Evolutionary conservation across 352 stramenopile genomes (phyloP).

Genomic region (Phytophthora lateralis): DNA sequence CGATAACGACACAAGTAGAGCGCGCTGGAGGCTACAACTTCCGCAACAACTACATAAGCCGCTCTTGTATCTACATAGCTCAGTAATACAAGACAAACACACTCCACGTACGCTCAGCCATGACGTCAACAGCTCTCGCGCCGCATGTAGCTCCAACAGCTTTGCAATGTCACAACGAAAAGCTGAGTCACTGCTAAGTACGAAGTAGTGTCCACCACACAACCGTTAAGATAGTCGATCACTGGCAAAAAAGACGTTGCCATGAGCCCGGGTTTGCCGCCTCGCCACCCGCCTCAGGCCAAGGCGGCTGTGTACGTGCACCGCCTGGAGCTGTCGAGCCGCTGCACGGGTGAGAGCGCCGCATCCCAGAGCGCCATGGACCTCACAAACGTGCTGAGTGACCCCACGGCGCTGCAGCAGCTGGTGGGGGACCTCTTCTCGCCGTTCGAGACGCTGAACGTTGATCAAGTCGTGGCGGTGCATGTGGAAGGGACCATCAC

Average conservation of each 20-base stretch:
- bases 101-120: slow-evolving; percentile 34
- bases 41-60: slow-evolving; percentile 2
- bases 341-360: slow-evolving; percentile 35
- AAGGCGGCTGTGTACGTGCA: slow-evolving; percentile 40
- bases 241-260: background rate
- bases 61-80: background rate
- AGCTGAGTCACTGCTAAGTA: slow-evolving; percentile 5
- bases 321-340: slow-evolving; percentile 43
- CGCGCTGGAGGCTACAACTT: slow-evolving; percentile 8
- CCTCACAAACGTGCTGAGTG: slow-evolving; percentile 41
- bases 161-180: slow-evolving; percentile 26
- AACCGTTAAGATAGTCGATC: background rate
- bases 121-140: slow-evolving; percentile 12
- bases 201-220: slow-evolving; percentile 7
- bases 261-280: slow-evolving; percentile 13
- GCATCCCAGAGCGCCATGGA: slow-evolving; percentile 45
- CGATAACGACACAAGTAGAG: background rate
- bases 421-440: slow-evolving; percentile 46
- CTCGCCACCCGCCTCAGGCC: slow-evolving; percentile 13
- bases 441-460: slow-evolving; percentile 45
- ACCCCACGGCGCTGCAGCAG: slow-evolving; percentile 37
- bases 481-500: slow-evolving; percentile 29
- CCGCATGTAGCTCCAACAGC: slow-evolving; percentile 26
- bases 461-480: slow-evolving; percentile 59
- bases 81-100: background rate